Evolutionary conservation across 2,329 filamentous ascomycete species (phyloP).

Genomic region (Cladosporium sp.): DNA sequence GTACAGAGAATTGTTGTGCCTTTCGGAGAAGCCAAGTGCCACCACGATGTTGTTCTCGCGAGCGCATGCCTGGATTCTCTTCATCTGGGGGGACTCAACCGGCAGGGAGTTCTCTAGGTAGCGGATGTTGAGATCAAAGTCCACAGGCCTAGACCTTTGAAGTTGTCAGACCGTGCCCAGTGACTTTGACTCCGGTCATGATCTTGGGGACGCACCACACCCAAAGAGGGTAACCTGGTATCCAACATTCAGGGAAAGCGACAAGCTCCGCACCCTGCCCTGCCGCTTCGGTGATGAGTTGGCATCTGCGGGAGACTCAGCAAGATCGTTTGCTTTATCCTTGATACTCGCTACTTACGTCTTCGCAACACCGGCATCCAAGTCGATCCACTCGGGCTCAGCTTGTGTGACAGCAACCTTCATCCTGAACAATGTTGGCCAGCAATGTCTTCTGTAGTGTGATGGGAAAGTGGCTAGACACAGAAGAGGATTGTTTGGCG

Average conservation of each 20-base stretch:
- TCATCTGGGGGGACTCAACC: conserved; percentile 41
- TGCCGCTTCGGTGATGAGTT: conserved; percentile 54
- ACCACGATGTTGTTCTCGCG: conserved; percentile 28
- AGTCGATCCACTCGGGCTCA: conserved; percentile 59
- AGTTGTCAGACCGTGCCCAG: conserved; percentile 12
- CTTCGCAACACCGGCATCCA: conserved; percentile 52
- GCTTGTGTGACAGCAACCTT: conserved; percentile 49
- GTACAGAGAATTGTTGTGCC: conserved; percentile 36
- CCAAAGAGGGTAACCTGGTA: conserved; percentile 40
- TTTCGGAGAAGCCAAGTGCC: conserved; percentile 38
- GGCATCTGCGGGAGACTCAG: too few species aligned
- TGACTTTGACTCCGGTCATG: neutral
- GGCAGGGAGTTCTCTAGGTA: conserved; percentile 45
- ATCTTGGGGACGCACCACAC: conserved; percentile 37
- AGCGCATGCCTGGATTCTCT: conserved; percentile 36
- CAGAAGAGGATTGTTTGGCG: too few species aligned
- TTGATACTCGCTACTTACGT: conserved; percentile 22
- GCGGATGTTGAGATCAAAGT: conserved; percentile 35
- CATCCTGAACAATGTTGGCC: too few species aligned
- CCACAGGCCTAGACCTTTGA: conserved; percentile 34
- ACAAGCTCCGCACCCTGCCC: conserved; percentile 52
- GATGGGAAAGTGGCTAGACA: too few species aligned
- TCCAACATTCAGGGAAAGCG: conserved; percentile 45
- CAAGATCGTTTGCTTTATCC: too few species aligned
- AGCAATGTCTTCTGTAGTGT: too few species aligned